A percentile compares a stretch with the other conserved stretches of the same genome.
These are phyloP conservation scores for Trichoderma pleuroti DNA, from an alignment of 2,329 filamentous ascomycete genomes.

Conservation along the genomic window DNA sequence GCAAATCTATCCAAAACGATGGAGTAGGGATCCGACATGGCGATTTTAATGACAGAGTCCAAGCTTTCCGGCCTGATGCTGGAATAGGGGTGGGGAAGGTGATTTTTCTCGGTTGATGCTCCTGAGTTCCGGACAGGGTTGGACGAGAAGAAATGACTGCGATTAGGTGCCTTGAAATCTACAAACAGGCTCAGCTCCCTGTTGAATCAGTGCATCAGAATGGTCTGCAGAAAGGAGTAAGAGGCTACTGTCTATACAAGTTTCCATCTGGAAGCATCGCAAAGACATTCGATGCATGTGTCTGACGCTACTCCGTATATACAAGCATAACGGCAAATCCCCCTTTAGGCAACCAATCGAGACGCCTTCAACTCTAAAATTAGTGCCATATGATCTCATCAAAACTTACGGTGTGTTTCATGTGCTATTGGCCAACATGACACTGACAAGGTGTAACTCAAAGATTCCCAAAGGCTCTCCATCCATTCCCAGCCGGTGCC, in stretches of 20 bases:
- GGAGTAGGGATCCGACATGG: not conserved
- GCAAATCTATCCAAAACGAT: conserved; percentile 16
- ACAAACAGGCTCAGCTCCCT: not conserved
- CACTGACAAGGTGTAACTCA: not conserved
- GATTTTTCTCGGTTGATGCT: not conserved
- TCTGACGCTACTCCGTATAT: not conserved
- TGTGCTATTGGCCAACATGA: not conserved
- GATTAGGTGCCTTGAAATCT: not conserved
- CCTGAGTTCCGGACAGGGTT: conserved; percentile 4
- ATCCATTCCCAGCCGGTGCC: not conserved
- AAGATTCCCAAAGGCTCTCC: not conserved
- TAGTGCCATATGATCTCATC: not conserved
- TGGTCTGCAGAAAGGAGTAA: not conserved
- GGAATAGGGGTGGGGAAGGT: not conserved
- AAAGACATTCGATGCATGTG: not conserved
- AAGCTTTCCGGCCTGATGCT: not conserved
- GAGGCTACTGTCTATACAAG: not conserved
- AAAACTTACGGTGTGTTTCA: conserved; percentile 13
- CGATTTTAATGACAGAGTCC: not conserved
- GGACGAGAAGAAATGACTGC: not conserved
- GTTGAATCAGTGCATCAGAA: not conserved
- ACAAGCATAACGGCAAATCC: not conserved
- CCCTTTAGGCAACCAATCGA: not conserved
- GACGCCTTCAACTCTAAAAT: not conserved
- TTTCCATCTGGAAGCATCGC: not conserved